These are phyloP conservation scores for Colletotrichum phormii DNA, from an alignment of 2,329 filamentous ascomycete genomes.

Conservation along the genomic window DNA sequence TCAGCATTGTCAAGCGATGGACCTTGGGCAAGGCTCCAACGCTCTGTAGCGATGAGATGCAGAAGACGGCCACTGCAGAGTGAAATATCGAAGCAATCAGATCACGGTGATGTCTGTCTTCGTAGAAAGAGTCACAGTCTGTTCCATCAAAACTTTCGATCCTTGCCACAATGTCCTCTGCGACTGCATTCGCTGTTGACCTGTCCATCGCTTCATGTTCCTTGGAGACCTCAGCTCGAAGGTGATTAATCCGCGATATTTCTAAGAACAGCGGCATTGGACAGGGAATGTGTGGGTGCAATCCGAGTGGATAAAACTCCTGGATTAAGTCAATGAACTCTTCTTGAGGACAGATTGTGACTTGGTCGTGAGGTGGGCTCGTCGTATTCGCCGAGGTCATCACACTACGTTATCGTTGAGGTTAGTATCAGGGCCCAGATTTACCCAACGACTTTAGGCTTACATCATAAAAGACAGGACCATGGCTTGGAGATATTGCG, in stretches of 20 bases:
- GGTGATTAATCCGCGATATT: conserved; percentile 49
- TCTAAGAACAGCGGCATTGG: conserved; percentile 47
- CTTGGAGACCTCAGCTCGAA: conserved; percentile 42
- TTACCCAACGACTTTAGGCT: background rate
- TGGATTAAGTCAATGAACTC: conserved; percentile 43
- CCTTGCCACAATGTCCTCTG: conserved; percentile 29
- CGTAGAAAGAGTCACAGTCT: conserved; percentile 44
- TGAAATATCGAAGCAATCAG: conserved; percentile 46
- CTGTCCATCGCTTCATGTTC: conserved; percentile 14
- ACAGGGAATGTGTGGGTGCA: conserved; percentile 44
- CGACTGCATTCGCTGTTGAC: conserved; percentile 19
- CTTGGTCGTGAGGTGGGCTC: conserved; percentile 47
- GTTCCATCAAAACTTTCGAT: conserved; percentile 45
- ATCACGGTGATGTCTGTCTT: conserved; percentile 39
- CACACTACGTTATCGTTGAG: conserved; percentile 38
- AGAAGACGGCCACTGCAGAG: conserved; percentile 48
- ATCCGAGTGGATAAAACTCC: conserved; percentile 35
- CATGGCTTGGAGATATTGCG: background rate
- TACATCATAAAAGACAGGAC: conserved; percentile 24
- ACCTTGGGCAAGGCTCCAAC: conserved; percentile 43
- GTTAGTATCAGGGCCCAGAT: background rate
- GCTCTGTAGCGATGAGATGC: conserved; percentile 50
- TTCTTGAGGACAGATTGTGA: conserved; percentile 40
- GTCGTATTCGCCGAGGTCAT: conserved; percentile 50
- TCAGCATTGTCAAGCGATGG: conserved; percentile 24